phyloP scores from a whole-genome alignment of 2,329 filamentous ascomycete species.

The Clarireedia hainanense region DNA sequence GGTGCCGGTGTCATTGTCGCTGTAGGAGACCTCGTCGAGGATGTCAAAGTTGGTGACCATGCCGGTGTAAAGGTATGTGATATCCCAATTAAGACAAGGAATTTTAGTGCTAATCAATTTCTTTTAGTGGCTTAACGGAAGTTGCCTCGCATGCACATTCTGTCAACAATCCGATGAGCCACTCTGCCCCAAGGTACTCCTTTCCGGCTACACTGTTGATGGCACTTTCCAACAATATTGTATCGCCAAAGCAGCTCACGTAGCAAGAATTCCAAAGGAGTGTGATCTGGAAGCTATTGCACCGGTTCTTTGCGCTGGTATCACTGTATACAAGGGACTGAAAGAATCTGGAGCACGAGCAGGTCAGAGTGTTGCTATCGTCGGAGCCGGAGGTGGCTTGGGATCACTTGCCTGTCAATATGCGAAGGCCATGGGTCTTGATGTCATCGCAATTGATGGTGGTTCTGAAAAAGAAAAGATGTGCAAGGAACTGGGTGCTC shows the following conservation, averaged over 20 bases:
- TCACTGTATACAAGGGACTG: constrained; percentile 86
- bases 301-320: constrained; percentile 75
- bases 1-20: constrained; percentile 79
- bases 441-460: constrained; percentile 72
- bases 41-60: constrained; percentile 74
- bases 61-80: constrained; percentile 63
- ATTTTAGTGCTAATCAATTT: constrained; percentile 9
- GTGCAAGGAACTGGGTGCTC: constrained; percentile 62
- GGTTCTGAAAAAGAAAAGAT: constrained; percentile 73
- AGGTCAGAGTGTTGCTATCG: constrained; percentile 74
- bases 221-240: constrained; percentile 91
- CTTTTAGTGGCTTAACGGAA: constrained; percentile 73
- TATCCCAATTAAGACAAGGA: background rate
- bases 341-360: constrained; percentile 72
- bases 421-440: constrained; percentile 81
- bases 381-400: constrained; percentile 79
- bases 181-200: constrained; percentile 64
- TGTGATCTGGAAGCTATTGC: constrained; percentile 68
- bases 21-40: constrained; percentile 65
- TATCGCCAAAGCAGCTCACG: constrained; percentile 78
- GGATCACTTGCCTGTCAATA: constrained; percentile 78
- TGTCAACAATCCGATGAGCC: constrained; percentile 77
- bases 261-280: constrained; percentile 73
- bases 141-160: constrained; percentile 76
- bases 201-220: constrained; percentile 90